These are phyloP conservation scores for Colletotrichum lentis DNA, from an alignment of 2,329 filamentous ascomycete genomes.

Conservation along the genomic window DNA sequence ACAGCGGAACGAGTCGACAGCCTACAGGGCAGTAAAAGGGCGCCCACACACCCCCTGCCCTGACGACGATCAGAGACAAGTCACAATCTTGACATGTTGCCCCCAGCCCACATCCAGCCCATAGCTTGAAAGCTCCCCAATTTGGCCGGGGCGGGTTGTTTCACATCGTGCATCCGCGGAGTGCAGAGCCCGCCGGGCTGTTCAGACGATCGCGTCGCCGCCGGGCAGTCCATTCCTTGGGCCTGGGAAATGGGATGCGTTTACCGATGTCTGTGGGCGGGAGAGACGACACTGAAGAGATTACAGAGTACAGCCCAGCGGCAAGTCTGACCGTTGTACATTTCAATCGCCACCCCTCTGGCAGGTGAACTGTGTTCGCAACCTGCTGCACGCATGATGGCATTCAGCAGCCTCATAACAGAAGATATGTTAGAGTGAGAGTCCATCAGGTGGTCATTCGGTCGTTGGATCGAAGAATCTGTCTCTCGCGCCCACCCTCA, in stretches of 20 bases:
- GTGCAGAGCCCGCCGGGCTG: constrained; percentile 6
- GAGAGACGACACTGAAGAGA: not conserved
- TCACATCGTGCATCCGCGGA: constrained; percentile 8
- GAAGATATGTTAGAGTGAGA: too few species aligned
- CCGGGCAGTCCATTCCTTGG: constrained; percentile 26
- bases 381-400: constrained; percentile 22
- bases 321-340: not conserved
- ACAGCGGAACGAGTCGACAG: not conserved
- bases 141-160: constrained; percentile 17
- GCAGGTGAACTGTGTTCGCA: not conserved
- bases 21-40: not conserved
- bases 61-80: constrained; percentile 36
- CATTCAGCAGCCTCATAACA: not conserved
- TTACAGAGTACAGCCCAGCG: not conserved
- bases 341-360: not conserved
- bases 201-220: constrained; percentile 28
- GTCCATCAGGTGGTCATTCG: not conserved
- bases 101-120: constrained; percentile 14
- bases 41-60: constrained; percentile 1
- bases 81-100: constrained; percentile 36
- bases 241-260: constrained; percentile 20
- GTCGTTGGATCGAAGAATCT: constrained; percentile 16
- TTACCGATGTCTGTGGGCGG: constrained; percentile 1
- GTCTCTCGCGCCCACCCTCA: constrained; percentile 15
- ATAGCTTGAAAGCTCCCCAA: constrained; percentile 8